Conservation (phyloP, 2,329 filamentous ascomycete genomes). For the Fusarium proliferatum region DNA sequence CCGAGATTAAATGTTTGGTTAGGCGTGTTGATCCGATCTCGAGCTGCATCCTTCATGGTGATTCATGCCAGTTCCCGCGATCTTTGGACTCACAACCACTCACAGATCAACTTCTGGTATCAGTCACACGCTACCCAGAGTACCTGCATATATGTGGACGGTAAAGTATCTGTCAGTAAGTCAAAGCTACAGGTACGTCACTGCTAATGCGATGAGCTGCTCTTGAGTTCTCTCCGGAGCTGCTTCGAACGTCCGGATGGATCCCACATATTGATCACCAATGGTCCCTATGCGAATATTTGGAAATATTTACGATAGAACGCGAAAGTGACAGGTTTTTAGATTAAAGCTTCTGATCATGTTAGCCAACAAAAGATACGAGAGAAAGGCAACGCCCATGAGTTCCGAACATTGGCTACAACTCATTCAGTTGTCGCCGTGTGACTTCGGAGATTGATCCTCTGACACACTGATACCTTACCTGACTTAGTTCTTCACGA, state of each 20-base stretch:
- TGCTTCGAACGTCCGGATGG: slow-evolving; percentile 17
- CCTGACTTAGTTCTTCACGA: slow-evolving; percentile 25
- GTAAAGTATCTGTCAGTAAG: not conserved
- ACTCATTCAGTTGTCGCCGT: slow-evolving; percentile 19
- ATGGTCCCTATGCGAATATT: not conserved
- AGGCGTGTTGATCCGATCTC: not conserved
- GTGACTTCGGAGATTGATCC: slow-evolving; percentile 25
- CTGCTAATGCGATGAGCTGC: not conserved
- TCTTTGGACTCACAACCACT: not conserved
- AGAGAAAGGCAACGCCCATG: not conserved
- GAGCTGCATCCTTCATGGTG: not conserved
- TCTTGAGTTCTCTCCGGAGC: not conserved
- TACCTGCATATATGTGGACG: not conserved
- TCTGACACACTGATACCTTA: slow-evolving; percentile 26
- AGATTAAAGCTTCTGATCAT: not conserved
- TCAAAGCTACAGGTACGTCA: not conserved
- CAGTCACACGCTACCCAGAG: not conserved
- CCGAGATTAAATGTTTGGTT: not conserved
- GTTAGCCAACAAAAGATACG: slow-evolving; percentile 5
- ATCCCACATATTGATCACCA: not conserved
- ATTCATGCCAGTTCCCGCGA: slow-evolving; percentile 24
- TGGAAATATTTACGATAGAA: not conserved
- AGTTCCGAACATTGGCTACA: slow-evolving; percentile 3
- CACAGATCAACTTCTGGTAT: not conserved
- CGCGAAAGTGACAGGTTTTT: not conserved